Evolutionary conservation across 805 yeast species (phyloP).

Genomic region (Nakazawaea sp.): DNA sequence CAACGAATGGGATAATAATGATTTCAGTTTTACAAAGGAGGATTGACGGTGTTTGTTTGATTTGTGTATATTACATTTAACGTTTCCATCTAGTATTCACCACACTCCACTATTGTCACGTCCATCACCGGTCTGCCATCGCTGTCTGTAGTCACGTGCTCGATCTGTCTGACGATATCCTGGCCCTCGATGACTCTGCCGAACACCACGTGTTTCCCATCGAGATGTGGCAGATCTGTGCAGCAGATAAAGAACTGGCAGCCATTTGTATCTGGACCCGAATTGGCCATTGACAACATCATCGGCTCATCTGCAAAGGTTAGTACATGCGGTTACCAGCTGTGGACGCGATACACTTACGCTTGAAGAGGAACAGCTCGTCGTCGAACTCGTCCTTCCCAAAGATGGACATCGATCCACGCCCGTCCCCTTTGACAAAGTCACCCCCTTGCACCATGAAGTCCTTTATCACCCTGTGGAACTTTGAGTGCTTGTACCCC

Average conservation of each 20-base stretch:
- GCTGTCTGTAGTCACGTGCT: slow-evolving; percentile 16
- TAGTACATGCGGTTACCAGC: neutral
- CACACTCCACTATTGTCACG: slow-evolving; percentile 17
- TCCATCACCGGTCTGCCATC: slow-evolving; percentile 17
- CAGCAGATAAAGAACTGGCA: slow-evolving; percentile 38
- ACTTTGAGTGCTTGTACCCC: slow-evolving; percentile 32
- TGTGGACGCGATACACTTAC: slow-evolving; percentile 14
- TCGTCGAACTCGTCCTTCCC: slow-evolving; percentile 35
- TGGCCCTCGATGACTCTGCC: slow-evolving; percentile 40
- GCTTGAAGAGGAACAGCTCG: slow-evolving; percentile 31
- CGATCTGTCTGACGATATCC: slow-evolving; percentile 24
- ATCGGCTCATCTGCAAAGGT: slow-evolving; percentile 17
- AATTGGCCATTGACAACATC: slow-evolving; percentile 31
- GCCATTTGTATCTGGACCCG: slow-evolving; percentile 40
- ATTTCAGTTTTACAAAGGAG: too few species aligned
- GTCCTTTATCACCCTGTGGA: slow-evolving; percentile 35
- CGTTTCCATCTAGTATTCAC: slow-evolving; percentile 14
- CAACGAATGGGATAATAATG: too few species aligned
- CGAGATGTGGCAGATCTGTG: slow-evolving; percentile 27
- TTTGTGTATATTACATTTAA: neutral
- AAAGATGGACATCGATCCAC: slow-evolving; percentile 34
- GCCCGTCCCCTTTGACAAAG: slow-evolving; percentile 36
- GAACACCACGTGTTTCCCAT: slow-evolving; percentile 43
- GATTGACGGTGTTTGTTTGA: neutral
- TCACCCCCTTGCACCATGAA: slow-evolving; percentile 44